These are phyloP conservation scores for Pythium aphanidermatum DNA, from an alignment of 352 stramenopile species.

Conservation along the genomic window DNA sequence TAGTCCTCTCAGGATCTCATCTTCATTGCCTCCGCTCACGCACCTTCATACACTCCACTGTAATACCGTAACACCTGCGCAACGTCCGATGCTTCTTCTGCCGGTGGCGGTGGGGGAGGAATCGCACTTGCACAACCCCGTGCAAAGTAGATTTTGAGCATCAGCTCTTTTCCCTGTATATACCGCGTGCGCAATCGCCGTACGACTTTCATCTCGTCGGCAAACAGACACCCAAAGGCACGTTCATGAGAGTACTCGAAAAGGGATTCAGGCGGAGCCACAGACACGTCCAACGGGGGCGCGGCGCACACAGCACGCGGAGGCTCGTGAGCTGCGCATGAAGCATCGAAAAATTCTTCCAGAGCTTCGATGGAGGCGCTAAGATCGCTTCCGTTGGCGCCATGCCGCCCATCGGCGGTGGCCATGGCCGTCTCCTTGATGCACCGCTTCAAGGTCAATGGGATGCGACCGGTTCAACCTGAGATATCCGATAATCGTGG, in stretches of 20 bases:
- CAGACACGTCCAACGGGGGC: slow-evolving; percentile 21
- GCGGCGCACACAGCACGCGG: slow-evolving; percentile 2
- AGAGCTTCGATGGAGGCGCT: slow-evolving; percentile 23
- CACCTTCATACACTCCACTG: slow-evolving; percentile 41
- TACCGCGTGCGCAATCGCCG: slow-evolving; percentile 38
- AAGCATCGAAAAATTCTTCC: slow-evolving; percentile 22
- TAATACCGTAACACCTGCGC: slow-evolving; percentile 35
- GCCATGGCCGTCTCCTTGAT: slow-evolving; percentile 6
- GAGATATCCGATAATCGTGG: neutral
- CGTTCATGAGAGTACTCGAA: slow-evolving; percentile 48
- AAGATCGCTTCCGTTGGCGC: neutral
- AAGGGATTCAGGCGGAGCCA: slow-evolving; percentile 17
- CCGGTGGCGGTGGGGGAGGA: slow-evolving; percentile 15
- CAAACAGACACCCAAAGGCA: slow-evolving; percentile 37
- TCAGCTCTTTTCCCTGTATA: slow-evolving; percentile 26
- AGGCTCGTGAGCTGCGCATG: slow-evolving; percentile 15
- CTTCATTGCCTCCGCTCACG: too few species aligned
- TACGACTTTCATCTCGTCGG: slow-evolving; percentile 59
- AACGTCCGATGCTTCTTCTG: slow-evolving; percentile 19
- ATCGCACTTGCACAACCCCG: slow-evolving; percentile 52
- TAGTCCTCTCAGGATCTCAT: neutral
- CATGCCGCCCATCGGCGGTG: neutral
- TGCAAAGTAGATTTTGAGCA: slow-evolving; percentile 48
- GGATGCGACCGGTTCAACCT: neutral
- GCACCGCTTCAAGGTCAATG: slow-evolving; percentile 19